phyloP scores from a whole-genome alignment of 148 eudicot genomes.

The Persicaria tinctoria region DNA sequence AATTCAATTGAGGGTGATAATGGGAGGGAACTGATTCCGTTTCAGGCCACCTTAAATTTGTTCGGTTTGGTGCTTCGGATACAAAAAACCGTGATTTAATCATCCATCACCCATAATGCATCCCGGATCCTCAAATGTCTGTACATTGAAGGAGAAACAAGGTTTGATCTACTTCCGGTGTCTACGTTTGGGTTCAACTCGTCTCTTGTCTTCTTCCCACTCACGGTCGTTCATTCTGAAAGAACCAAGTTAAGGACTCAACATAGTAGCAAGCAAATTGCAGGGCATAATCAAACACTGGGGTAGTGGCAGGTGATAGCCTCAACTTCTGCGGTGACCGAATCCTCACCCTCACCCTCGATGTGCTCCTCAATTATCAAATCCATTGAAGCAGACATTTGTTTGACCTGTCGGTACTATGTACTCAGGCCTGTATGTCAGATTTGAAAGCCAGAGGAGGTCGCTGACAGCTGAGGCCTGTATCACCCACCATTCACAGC shows the following conservation, averaged over 20 bases:
- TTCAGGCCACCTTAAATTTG: neutral
- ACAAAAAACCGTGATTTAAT: neutral
- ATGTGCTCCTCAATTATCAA: neutral
- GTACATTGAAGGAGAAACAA: neutral
- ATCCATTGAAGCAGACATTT: no score
- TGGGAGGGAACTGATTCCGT: neutral
- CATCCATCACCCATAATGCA: neutral
- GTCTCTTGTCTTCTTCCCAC: conserved; percentile 97
- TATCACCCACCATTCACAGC: neutral
- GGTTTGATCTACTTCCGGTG: conserved; percentile 53
- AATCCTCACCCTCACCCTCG: neutral
- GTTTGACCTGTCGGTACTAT: no score
- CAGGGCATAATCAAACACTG: no score
- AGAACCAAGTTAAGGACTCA: conserved; percentile 38
- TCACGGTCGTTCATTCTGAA: conserved; percentile 81
- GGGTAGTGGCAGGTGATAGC: neutral
- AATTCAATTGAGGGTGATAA: neutral
- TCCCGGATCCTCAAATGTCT: neutral
- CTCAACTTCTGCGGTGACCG: neutral
- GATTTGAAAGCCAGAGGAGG: no score
- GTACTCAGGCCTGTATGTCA: no score
- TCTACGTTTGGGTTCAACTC: conserved; percentile 87
- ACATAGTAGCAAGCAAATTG: neutral
- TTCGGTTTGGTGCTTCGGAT: conserved; percentile 1
- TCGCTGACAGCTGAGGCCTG: no score